A percentile compares a stretch with the other conserved stretches of the same genome.
Evolutionary conservation across 352 stramenopile species (phyloP).

Genomic region (Pythium brachiatum): DNA sequence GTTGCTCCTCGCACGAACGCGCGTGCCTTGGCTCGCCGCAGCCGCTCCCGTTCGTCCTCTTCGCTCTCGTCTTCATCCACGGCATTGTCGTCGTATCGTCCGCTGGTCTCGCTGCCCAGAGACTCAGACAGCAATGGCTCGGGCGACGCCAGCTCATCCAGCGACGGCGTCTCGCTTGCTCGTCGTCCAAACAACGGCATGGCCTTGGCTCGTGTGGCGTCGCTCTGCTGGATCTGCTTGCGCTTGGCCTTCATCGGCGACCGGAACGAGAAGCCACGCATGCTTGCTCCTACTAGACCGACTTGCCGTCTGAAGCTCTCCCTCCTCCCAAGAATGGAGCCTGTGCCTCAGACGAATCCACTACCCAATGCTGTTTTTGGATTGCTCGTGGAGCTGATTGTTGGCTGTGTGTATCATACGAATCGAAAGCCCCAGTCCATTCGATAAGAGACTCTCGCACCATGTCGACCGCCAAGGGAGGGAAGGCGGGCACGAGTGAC

Average conservation of each 20-base stretch:
- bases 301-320: no score
- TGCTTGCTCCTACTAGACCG: no score
- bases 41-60: conserved; percentile 14
- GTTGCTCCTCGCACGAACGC: not conserved
- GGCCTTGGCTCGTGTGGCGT: no score
- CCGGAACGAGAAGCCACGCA: conserved; percentile 21
- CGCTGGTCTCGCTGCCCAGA: not conserved
- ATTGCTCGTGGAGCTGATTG: not conserved
- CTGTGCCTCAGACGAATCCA: not conserved
- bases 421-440: no score
- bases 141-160: conserved; percentile 19
- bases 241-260: not conserved
- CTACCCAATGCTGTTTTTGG: not conserved
- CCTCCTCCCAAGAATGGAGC: not conserved
- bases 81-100: not conserved
- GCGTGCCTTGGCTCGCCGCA: conserved; percentile 10
- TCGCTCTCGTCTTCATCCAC: not conserved
- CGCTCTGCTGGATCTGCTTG: not conserved
- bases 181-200: conserved; percentile 5
- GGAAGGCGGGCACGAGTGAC: not conserved
- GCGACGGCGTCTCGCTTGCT: conserved; percentile 12
- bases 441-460: no score
- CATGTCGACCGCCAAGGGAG: conserved; percentile 16
- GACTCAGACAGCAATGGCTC: not conserved
- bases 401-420: no score